Evolutionary conservation across 2,329 filamentous ascomycete genomes (phyloP).

Genomic region (Talaromyces sp.): DNA sequence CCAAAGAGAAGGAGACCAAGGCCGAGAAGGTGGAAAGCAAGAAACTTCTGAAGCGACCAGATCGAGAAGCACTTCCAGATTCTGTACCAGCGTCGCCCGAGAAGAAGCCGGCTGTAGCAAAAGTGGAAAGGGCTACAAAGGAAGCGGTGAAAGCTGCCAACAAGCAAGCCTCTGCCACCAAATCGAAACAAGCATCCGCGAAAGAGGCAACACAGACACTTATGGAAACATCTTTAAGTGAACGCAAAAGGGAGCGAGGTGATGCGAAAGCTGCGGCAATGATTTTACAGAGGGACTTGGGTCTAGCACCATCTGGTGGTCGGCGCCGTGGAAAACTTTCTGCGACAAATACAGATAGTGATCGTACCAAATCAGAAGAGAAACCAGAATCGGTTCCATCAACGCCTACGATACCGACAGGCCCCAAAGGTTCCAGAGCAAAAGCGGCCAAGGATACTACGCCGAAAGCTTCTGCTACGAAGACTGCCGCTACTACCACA

Average conservation of each 20-base stretch:
- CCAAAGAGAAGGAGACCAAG: conserved; percentile 40
- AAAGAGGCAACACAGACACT: conserved; percentile 17
- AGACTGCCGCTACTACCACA: conserved; percentile 11
- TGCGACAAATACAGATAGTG: conserved; percentile 23
- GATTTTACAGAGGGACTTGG: conserved; percentile 61
- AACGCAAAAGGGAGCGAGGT: conserved; percentile 53
- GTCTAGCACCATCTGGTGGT: conserved; percentile 47
- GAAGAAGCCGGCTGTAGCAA: conserved; percentile 30
- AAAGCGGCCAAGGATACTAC: conserved; percentile 18
- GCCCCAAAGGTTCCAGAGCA: conserved; percentile 12
- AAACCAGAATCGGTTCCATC: conserved; percentile 13
- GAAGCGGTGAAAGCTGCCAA: conserved; percentile 59
- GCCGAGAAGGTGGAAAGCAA: conserved; percentile 40
- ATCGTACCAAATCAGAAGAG: conserved; percentile 23
- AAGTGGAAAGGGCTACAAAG: conserved; percentile 57
- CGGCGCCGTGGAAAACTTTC: conserved; percentile 34
- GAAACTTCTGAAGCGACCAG: conserved; percentile 39
- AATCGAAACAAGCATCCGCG: conserved; percentile 26
- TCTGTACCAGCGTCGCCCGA: conserved; percentile 25
- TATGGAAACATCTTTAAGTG: conserved; percentile 33
- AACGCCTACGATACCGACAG: conserved; percentile 13
- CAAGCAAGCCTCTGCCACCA: conserved; percentile 31
- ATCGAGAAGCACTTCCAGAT: conserved; percentile 31
- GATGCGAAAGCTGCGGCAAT: conserved; percentile 53
- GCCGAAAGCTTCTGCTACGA: conserved; percentile 5